Base-by-base conservation (phyloP, 345 rosid species). In the Excoecaria agallocha region DNA sequence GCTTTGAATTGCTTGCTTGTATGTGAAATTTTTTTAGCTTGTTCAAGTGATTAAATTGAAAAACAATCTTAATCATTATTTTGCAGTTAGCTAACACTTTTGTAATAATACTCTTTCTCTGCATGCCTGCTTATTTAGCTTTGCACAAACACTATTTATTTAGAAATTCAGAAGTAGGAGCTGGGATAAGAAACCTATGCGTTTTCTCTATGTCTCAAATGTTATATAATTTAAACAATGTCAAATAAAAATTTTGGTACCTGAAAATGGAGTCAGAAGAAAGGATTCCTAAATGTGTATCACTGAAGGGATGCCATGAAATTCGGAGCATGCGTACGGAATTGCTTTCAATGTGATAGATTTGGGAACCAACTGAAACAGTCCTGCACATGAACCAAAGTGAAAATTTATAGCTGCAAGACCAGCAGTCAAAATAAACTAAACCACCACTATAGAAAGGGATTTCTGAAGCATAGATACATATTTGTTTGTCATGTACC, bases 231-330 rank as follows among this genome's bases (percentile, higher is more conserved):
- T 30, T 48, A 64, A 45, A 70, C 19, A 22, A 24, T 12, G 16
- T 19, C 39, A 51, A 69, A 66, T 2, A 6, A 52, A 71, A 43
- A 49, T 25, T 24, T 17, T 8, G 43, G 69, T 86, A 93, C 99
- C 99, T 91, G 86, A 96, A 91, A 85, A 90, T 96, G n/a, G 96
- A 89, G 76, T 96, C 99, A 1, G 96, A 91, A 70, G 99, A 95
- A 70, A 95, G 91, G 74, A 95, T 71, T 66, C 96, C 98, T 78
- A 96, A 66, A 89, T 93, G 97, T 37, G 84, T 81, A 57, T 87
- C 89, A 74, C 97, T 93, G 74, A 80, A 90, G 50, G 93, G 98
- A 74, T 96, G 98, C 99, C 99, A 91, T 6, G 76, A 85, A 68
- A 83, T 90, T 86, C 86, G 89, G 39, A 90, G 86, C 35, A 77